These are phyloP conservation scores for Wilcoxina mikolae DNA, from an alignment of 495 filamentous ascomycete species.

Conservation along the genomic window DNA sequence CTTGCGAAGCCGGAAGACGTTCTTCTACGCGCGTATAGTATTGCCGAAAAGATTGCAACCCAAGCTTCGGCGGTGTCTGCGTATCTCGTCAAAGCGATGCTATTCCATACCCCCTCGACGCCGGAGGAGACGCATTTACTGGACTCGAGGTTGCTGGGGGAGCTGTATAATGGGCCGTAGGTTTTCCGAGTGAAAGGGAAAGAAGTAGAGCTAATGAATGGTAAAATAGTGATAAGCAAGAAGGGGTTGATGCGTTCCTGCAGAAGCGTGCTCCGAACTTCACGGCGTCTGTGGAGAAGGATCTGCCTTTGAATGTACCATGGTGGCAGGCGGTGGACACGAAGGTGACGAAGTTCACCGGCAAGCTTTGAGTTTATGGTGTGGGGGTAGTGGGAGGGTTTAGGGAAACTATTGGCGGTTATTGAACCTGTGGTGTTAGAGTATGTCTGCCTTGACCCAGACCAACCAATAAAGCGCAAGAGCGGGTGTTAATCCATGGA, in stretches of 20 bases:
- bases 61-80: constrained; percentile 39
- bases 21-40: constrained; percentile 36
- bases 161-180: constrained; percentile 33
- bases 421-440: neutral
- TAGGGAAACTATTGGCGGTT: neutral
- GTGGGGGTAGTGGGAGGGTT: neutral
- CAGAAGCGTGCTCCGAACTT: constrained; percentile 21
- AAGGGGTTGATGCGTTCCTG: constrained; percentile 30
- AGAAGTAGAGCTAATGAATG: neutral
- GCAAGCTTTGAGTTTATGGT: neutral
- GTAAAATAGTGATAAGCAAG: constrained; percentile 28
- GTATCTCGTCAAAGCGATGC: constrained; percentile 36
- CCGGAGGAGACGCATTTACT: constrained; percentile 41
- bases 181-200: neutral
- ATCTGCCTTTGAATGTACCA: neutral
- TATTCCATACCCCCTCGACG: constrained; percentile 39
- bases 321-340: neutral
- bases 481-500: too few species aligned
- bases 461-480: too few species aligned
- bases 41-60: constrained; percentile 39
- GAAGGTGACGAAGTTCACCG: neutral
- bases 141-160: constrained; percentile 38
- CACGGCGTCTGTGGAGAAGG: neutral
- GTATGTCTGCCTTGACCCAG: too few species aligned
- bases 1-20: constrained; percentile 34